Base-by-base conservation (phyloP, 192 early-diverging fungal genomes). In the Podila epicladia region DNA sequence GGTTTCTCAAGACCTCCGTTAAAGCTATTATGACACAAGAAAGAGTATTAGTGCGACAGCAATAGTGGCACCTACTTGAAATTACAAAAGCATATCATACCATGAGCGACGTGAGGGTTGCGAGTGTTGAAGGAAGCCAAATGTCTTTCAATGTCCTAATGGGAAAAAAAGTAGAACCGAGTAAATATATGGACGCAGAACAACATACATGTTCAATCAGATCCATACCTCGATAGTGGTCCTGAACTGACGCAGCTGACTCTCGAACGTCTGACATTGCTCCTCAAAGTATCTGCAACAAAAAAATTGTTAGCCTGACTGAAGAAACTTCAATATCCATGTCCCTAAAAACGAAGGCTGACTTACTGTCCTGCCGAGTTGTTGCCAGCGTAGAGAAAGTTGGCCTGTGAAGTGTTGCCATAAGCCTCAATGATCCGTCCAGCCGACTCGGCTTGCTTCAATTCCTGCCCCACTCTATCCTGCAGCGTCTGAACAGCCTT, bases 371-470 rank as follows among this genome's bases (percentile, higher is more conserved):
- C 71, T 4, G 77, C 71, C 57, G 77, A 80, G 57, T 80, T 80
- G 38, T 73, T 73, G 57, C 77, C 77, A 7, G 77, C 77, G 33
- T 80, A 80, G 12, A 80, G 60, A 60, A 80, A 80, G 63, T 73
- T 69, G 53, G 77, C 77, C 22, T 73, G 70, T 5, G 77, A 69
- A 17, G 70, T 68, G 58, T 73, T 73, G 29, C 65, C 64, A 63
- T 82, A 82, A 7, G 80, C 73, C 24, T 82, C 80, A 58, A 82
- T 75, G 33, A 71, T 75, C 51, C 80, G 62, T 67, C 80, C 80
- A 22, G 80, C 80, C 64, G 73, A 74, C 17, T 82, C 80, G 0
- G 73, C 80, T 50, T 74, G 72, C 51, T 82, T 82, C 29, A 82
- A 57, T 41, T 82, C 72, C n/a, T 74, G 67, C 1, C 53, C 71